Percentiles rank a stretch among this genome's conserved stretches.
Conservation (phyloP, 2,329 filamentous ascomycete genomes). For the Byssoonygena ceratinophila region DNA sequence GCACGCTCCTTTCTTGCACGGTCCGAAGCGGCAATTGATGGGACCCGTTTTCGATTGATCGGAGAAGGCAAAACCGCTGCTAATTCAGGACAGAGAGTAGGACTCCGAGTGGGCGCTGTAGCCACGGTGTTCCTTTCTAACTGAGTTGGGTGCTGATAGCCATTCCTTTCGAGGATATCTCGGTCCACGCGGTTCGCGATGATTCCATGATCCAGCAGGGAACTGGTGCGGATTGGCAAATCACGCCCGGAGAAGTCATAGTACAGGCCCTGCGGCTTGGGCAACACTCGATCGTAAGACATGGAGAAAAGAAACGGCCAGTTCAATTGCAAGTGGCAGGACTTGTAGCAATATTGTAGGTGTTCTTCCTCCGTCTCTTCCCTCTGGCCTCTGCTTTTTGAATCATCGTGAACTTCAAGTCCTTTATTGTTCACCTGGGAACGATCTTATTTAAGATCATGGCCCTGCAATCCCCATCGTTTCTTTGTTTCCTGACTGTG, state of each 20-base stretch:
- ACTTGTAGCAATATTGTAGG: background rate
- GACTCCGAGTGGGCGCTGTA: background rate
- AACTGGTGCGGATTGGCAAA: conserved; percentile 27
- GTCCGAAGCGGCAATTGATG: conserved; percentile 7
- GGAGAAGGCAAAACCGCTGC: conserved; percentile 3
- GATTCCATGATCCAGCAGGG: conserved; percentile 34
- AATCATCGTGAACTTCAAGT: conserved; percentile 7
- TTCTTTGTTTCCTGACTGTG: conserved; percentile 16
- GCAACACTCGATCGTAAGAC: conserved; percentile 42
- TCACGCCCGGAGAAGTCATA: conserved; percentile 30
- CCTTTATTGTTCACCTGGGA: conserved; percentile 3
- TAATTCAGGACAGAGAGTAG: background rate
- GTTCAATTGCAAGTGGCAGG: background rate
- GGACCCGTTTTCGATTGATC: conserved; percentile 9
- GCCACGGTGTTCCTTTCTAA: background rate
- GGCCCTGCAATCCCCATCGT: conserved; percentile 2
- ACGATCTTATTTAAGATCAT: conserved; percentile 9
- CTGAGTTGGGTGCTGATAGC: background rate
- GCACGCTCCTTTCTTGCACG: conserved; percentile 14
- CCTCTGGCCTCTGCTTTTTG: background rate
- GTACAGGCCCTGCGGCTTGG: conserved; percentile 34
- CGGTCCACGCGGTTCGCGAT: conserved; percentile 27
- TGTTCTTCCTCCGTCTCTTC: background rate
- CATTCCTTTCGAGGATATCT: background rate
- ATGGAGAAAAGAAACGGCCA: conserved; percentile 22